Conservation (phyloP, 2,329 filamentous ascomycete genomes). For the Periconia sp. region DNA sequence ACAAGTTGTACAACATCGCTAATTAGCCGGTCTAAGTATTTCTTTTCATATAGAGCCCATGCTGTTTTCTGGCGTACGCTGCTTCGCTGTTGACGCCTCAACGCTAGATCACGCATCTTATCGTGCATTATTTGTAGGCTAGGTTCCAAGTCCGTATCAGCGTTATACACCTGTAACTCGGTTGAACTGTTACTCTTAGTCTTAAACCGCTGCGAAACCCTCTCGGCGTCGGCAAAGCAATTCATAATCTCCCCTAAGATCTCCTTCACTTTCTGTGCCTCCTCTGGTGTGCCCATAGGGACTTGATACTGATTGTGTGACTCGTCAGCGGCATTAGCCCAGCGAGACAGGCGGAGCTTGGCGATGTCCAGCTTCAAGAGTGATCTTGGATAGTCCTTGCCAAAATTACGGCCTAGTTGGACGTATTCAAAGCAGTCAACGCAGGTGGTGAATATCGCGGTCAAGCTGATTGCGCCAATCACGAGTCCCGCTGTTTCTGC, state of each 20-base stretch:
- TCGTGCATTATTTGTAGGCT: conserved; percentile 4
- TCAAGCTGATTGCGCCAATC: background rate
- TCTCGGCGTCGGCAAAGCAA: background rate
- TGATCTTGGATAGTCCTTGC: background rate
- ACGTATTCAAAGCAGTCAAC: conserved; percentile 4
- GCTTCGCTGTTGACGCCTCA: conserved; percentile 2
- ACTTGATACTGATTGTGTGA: background rate
- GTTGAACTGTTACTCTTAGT: background rate
- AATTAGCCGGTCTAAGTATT: conserved; percentile 4
- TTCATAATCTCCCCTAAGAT: background rate
- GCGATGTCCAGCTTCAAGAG: background rate
- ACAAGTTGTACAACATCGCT: conserved; percentile 2
- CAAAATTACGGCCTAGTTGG: background rate
- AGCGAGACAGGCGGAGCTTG: conserved; percentile 1
- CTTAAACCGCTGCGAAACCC: background rate
- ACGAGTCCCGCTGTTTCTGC: background rate
- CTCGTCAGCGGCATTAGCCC: background rate
- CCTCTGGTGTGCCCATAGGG: background rate
- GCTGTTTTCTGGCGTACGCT: conserved; percentile 1
- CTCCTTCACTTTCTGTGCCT: background rate
- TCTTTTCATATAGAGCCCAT: conserved; percentile 5
- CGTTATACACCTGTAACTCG: background rate
- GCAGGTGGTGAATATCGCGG: background rate
- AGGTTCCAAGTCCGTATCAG: background rate
- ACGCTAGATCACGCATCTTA: conserved; percentile 1